Evolutionary conservation across 2,329 filamentous ascomycete species (phyloP), one percentile per base, ranked within the genome.

Genomic region (Cadophora sp.): DNA sequence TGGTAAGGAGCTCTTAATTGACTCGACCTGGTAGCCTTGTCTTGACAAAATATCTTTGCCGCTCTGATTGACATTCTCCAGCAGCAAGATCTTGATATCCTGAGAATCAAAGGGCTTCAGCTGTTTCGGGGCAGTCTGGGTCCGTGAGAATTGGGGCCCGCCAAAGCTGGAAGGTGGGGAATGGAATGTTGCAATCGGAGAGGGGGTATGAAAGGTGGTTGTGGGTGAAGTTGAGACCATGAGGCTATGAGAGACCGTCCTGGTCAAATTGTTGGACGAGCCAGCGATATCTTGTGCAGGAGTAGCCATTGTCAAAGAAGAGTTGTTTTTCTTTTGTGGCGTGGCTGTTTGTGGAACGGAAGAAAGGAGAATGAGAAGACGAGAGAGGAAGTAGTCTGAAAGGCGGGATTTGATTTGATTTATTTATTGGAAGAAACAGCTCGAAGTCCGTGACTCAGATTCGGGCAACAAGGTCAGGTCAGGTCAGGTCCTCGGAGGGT

Each of bases 21-120:
- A 87, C 81, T 99, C 96, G 41, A 99, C 96, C 81, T 99, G 96
- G 80, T 99, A 99, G 67, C 96, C 96, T 81, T 99, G 94, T 65
- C 83, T 84, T 66, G 82, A 87, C 66, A 99, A 84, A 66, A 97
- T 94, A 56, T 96, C 89, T 75, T 89, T 87, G 16, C 96, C 96
- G 27, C 93, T 93, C 80, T 93, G 84, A 79, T 99, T 99, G 77
- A 99, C 92, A 81, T 98, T 99, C 79, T 99, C 96, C 39, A 99
- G 84, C 20, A 99, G 85, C 66, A 99, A 82, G 65, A 99, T 97
- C 83, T 97, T 98, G 82, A 99, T 94, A 78, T 98, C 95, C 77
- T 95, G 89, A 24, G 94, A 96, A 78, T 95, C 91, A 82, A 99
- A 99, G 18, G 96, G 96, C 83, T 97, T 97, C 73, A 99, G 83